Base-by-base conservation (phyloP, 2,329 filamentous ascomycete genomes). In the Aspergillus texensis region DNA sequence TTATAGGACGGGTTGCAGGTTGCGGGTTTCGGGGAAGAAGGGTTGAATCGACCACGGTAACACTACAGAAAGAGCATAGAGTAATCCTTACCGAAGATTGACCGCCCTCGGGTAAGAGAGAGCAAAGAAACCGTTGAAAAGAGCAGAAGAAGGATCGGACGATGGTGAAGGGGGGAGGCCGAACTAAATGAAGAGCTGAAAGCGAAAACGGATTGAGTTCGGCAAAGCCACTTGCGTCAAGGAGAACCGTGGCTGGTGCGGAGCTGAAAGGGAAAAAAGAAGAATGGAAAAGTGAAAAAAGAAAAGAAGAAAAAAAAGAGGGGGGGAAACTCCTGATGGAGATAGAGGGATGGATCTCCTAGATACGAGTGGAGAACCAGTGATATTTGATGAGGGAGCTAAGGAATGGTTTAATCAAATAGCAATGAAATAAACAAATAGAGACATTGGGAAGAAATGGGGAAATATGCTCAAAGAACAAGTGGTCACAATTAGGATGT, bases 161-260 rank as follows among this genome's bases (percentile, higher is more conserved):
- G 52, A 30, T 36, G 50, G 39, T 45, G n/a, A 53, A 57, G 45
- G 46, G 28, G 36, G 46, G 21, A 30, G 46, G n/a, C 45, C 58
- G 43, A 65, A 62, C 58, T 59, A 61, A 55, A 55, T 39, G 32
- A 55, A 55, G 14, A 36, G 32, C 32, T 55, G 52, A 39, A 24
- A 52, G 28, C 48, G 48, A 52, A 52, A 52, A 52, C 34, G 52
- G 52, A 55, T 39, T 55, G 52, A 39, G 26, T 55, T 55, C 32
- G 52, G 34, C 30, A 55, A 68, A 69, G 71, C 69, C 71, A 71
- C 67, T 72, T 73, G 71, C 68, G 70, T 72, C 70, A 70, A 72
- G 63, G 52, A 60, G 61, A 65, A 53, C 46, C 58, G 70, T 68
- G 67, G 71, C 67, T 71, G 65, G 67, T 43, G 39, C 30, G 28